These are phyloP conservation scores for Colletotrichum liaoningense DNA, from an alignment of 2,329 filamentous ascomycete genomes.

Conservation along the genomic window DNA sequence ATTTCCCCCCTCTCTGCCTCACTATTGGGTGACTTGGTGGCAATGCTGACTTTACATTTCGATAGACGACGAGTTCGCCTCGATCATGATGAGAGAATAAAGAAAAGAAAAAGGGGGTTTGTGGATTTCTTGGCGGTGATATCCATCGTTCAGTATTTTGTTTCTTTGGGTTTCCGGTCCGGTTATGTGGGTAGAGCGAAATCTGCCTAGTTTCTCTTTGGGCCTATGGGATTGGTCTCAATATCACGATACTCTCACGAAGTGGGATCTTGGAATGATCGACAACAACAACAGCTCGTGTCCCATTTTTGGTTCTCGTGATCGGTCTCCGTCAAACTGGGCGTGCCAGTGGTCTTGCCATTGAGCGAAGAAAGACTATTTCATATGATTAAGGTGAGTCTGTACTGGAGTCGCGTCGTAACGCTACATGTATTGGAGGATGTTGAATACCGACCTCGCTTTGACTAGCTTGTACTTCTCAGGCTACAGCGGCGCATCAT, in stretches of 20 bases:
- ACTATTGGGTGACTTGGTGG: too few relatives aligned
- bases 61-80: constrained; percentile 89
- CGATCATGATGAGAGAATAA: constrained; percentile 97
- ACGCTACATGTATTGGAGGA: neutral
- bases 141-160: constrained; percentile 12
- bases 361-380: neutral
- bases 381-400: neutral
- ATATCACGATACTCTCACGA: neutral
- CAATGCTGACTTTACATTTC: neutral
- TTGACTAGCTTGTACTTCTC: too few relatives aligned
- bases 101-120: neutral
- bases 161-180: constrained; percentile 8
- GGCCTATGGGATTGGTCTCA: neutral
- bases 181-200: constrained; percentile 10
- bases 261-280: neutral
- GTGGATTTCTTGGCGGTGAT: constrained; percentile 6
- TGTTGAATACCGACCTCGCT: neutral
- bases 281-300: neutral
- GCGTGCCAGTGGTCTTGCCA: neutral
- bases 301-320: neutral
- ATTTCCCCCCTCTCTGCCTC: too few relatives aligned
- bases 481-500: too few relatives aligned
- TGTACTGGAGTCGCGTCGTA: too few relatives aligned
- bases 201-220: constrained; percentile 19
- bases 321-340: neutral